phyloP scores from a whole-genome alignment of 768 basidiomycete species.

The Floccularia luteovirens region DNA sequence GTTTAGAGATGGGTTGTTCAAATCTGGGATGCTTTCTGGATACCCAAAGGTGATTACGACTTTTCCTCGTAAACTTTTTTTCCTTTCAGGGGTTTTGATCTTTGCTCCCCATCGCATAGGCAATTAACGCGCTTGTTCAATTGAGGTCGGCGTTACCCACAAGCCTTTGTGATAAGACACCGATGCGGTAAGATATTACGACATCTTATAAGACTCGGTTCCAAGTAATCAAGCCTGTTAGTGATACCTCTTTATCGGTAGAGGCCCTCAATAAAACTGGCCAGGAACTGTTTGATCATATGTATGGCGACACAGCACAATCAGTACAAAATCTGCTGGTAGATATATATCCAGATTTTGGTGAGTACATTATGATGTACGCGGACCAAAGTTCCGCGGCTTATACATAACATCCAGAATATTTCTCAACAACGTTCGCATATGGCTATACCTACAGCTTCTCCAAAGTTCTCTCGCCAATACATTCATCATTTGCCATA shows the following conservation, averaged over 20 bases:
- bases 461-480: conserved; percentile 32
- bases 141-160: neutral
- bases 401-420: conserved; percentile 25
- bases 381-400: neutral
- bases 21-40: conserved; percentile 49
- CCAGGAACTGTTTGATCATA: conserved; percentile 30
- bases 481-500: conserved; percentile 54
- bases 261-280: conserved; percentile 37
- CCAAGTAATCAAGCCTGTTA: neutral
- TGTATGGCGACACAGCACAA: conserved; percentile 51
- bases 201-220: neutral
- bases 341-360: conserved; percentile 55
- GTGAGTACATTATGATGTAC: conserved; percentile 23
- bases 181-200: neutral
- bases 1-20: conserved; percentile 57
- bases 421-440: conserved; percentile 43
- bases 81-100: too few relatives aligned
- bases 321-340: conserved; percentile 39
- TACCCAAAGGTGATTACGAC: conserved; percentile 39
- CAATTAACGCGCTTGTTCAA: conserved; percentile 50
- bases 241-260: conserved; percentile 22
- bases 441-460: conserved; percentile 53
- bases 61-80: neutral
- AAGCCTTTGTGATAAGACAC: neutral
- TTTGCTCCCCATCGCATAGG: conserved; percentile 12